Evolutionary conservation across 2,329 filamentous ascomycete species (phyloP).

Genomic region (Colletotrichum australisinense): DNA sequence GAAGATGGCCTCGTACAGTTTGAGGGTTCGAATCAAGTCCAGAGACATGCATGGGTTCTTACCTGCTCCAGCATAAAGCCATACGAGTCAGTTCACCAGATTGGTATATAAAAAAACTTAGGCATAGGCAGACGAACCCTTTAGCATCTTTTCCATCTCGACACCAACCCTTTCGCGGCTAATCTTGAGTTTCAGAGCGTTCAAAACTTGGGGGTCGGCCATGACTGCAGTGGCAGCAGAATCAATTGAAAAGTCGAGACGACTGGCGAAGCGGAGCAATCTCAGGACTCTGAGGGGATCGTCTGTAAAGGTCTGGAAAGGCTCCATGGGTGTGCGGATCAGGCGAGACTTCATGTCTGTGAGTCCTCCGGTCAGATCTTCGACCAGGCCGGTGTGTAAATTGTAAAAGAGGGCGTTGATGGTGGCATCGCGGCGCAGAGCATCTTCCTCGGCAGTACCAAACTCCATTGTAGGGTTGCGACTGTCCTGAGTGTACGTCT

Average conservation of each 20-base stretch:
- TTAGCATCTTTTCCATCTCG: conserved; percentile 92
- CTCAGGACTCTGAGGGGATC: conserved; percentile 90
- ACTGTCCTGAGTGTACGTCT: conserved; percentile 89
- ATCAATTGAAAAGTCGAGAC: conserved; percentile 84
- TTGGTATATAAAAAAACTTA: not conserved
- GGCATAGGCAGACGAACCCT: conserved; percentile 57
- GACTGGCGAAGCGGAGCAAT: conserved; percentile 89
- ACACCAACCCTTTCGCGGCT: conserved; percentile 89
- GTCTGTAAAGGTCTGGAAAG: conserved; percentile 92
- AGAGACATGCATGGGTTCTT: conserved; percentile 71
- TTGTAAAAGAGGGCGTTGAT: conserved; percentile 98
- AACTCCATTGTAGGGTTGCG: conserved; percentile 94
- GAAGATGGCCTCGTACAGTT: conserved; percentile 79
- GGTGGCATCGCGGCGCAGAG: conserved; percentile 88
- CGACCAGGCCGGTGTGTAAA: conserved; percentile 79
- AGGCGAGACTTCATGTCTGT: conserved; percentile 77
- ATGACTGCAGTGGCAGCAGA: conserved; percentile 76
- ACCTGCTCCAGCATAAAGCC: conserved; percentile 49
- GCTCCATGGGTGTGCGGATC: conserved; percentile 88
- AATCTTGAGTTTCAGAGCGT: conserved; percentile 87
- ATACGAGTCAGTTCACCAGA: not conserved
- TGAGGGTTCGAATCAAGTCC: conserved; percentile 73
- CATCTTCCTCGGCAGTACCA: conserved; percentile 91
- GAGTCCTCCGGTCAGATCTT: conserved; percentile 87
- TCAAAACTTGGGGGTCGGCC: conserved; percentile 80